A percentile compares a stretch with the other conserved stretches of the same genome.
These are phyloP conservation scores for Gynochthodes officinalis DNA, from an alignment of 257 asterid genomes.

Conservation along the genomic window DNA sequence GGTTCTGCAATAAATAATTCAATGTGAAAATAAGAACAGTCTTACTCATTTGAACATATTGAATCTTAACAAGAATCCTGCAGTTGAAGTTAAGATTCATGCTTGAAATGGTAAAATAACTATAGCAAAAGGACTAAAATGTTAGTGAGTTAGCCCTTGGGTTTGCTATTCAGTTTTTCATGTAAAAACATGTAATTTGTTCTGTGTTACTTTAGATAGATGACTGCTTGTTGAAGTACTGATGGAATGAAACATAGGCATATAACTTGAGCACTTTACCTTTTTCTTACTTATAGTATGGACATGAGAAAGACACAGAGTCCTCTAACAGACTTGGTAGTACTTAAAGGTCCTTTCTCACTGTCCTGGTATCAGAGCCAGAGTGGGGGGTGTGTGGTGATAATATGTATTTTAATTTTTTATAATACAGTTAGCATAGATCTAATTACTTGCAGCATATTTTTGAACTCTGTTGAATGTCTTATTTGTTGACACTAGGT, in stretches of 20 bases:
- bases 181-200: background rate
- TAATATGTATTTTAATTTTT: too few species aligned
- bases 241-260: background rate
- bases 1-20: conserved; percentile 62
- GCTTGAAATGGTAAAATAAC: background rate
- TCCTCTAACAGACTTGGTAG: too few species aligned
- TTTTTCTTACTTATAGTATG: background rate
- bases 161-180: background rate
- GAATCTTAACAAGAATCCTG: too few species aligned
- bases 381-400: too few species aligned
- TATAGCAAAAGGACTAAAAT: background rate
- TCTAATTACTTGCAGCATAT: background rate
- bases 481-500: too few species aligned
- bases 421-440: too few species aligned
- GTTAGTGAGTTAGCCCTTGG: background rate
- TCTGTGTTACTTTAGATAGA: background rate
- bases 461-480: too few species aligned
- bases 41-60: background rate
- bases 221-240: background rate
- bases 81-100: background rate
- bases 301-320: background rate
- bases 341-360: too few species aligned
- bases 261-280: background rate
- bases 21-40: conserved; percentile 20
- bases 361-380: too few species aligned